Conservation (phyloP, 2,329 filamentous ascomycete genomes). For the Fusarium fujikuroi region DNA sequence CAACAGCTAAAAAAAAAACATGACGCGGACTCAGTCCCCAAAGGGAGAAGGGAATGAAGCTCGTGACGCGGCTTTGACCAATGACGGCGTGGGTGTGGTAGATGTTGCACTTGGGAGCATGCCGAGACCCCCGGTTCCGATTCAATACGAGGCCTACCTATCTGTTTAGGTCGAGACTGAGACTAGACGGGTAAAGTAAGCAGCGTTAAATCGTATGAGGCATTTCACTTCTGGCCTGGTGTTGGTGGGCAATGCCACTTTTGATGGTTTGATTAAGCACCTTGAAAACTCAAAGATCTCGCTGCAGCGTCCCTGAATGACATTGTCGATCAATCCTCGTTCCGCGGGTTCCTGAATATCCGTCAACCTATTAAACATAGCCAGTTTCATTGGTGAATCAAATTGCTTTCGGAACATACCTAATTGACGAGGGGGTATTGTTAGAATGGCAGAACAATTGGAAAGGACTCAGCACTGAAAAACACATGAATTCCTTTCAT, state of each 20-base stretch:
- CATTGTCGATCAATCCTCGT: constrained; percentile 13
- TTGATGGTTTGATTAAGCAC: constrained; percentile 9
- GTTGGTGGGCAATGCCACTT: neutral
- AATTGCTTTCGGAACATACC: neutral
- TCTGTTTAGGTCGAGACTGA: constrained; percentile 2
- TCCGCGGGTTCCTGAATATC: constrained; percentile 10
- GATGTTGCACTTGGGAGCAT: constrained; percentile 32
- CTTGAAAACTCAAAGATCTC: constrained; percentile 17
- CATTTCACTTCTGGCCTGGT: constrained; percentile 6
- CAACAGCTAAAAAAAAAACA: constrained; percentile 4
- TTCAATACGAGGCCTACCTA: constrained; percentile 28
- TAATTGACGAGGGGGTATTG: neutral
- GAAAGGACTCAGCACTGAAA: neutral
- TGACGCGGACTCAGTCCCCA: constrained; percentile 36
- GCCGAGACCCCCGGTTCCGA: constrained; percentile 31
- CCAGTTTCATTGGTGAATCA: neutral
- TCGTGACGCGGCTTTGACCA: constrained; percentile 37
- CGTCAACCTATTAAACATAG: neutral
- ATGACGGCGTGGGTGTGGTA: constrained; percentile 24
- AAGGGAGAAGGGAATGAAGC: constrained; percentile 26
- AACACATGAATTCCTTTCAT: neutral
- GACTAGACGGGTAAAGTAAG: constrained; percentile 5
- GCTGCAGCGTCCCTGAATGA: constrained; percentile 16
- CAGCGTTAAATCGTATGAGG: constrained; percentile 10
- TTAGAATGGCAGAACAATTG: neutral